These are phyloP conservation scores for Phialophora macrospora DNA, from an alignment of 2,329 filamentous ascomycete species.

Conservation along the genomic window DNA sequence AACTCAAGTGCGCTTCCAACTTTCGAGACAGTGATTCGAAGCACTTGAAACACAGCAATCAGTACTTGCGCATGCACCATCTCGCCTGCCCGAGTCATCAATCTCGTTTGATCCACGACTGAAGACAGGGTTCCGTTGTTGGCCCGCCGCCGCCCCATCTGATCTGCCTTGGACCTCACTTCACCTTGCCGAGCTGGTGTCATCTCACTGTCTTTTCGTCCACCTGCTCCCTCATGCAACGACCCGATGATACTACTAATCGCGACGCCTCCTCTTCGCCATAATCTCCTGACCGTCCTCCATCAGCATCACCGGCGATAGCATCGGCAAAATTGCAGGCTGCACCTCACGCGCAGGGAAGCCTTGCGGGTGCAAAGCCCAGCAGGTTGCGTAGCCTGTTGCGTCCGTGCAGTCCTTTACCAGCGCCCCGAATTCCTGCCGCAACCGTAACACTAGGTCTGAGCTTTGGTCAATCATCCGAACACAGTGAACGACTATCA, in stretches of 20 bases:
- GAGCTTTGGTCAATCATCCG: background rate
- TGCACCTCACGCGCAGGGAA: slow-evolving; percentile 13
- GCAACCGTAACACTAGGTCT: slow-evolving; percentile 27
- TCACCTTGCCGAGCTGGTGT: slow-evolving; percentile 21
- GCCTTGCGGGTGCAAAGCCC: slow-evolving; percentile 29
- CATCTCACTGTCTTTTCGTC: slow-evolving; percentile 24
- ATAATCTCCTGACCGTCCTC: slow-evolving; percentile 7
- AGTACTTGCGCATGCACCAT: slow-evolving; percentile 5
- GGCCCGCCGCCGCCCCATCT: slow-evolving; percentile 16
- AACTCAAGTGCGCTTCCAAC: slow-evolving; percentile 10
- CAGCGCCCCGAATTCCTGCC: slow-evolving; percentile 26
- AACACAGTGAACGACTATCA: slow-evolving; percentile 3
- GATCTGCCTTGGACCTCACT: slow-evolving; percentile 19
- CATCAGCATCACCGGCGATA: slow-evolving; percentile 1
- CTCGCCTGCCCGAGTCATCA: slow-evolving; percentile 21
- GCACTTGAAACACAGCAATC: slow-evolving; percentile 26
- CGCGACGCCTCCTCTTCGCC: slow-evolving; percentile 2
- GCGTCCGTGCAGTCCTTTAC: slow-evolving; percentile 27
- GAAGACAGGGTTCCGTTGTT: background rate
- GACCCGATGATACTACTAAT: slow-evolving; percentile 13
- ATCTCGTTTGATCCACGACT: slow-evolving; percentile 16
- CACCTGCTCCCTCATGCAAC: slow-evolving; percentile 11
- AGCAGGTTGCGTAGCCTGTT: slow-evolving; percentile 12
- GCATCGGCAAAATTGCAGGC: background rate
- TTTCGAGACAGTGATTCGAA: background rate